Conservation (phyloP, 805 yeast genomes). For the Scheffersomyces lignosus region DNA sequence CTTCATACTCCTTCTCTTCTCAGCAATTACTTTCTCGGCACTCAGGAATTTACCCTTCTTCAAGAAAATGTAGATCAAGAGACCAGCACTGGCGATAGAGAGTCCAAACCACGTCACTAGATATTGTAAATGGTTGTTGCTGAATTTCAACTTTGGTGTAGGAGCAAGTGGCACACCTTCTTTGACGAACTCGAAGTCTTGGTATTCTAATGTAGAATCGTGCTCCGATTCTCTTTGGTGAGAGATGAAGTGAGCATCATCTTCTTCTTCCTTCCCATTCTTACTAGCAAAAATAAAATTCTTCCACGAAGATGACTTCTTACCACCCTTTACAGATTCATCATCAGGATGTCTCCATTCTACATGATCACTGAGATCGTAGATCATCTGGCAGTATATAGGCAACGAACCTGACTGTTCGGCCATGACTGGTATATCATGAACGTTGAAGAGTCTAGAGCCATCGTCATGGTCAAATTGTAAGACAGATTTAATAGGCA, state of each 20-base stretch:
- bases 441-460: slow-evolving; percentile 69
- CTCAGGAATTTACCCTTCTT: slow-evolving; percentile 30
- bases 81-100: slow-evolving; percentile 66
- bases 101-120: slow-evolving; percentile 94
- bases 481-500: slow-evolving; percentile 59
- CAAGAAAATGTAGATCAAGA: slow-evolving; percentile 45
- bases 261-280: slow-evolving; percentile 6
- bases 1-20: slow-evolving; percentile 39
- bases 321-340: slow-evolving; percentile 1
- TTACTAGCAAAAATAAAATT: slow-evolving; percentile 10
- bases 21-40: slow-evolving; percentile 42
- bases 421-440: slow-evolving; percentile 84
- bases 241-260: slow-evolving; percentile 20
- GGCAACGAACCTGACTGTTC: slow-evolving; percentile 64
- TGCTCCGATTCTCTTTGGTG: slow-evolving; percentile 13
- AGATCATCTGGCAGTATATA: slow-evolving; percentile 71
- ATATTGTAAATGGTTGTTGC: slow-evolving; percentile 90
- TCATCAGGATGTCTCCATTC: slow-evolving; percentile 35
- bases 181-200: slow-evolving; percentile 55
- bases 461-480: slow-evolving; percentile 71
- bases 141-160: slow-evolving; percentile 73
- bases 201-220: slow-evolving; percentile 39
- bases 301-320: slow-evolving; percentile 6
- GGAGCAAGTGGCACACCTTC: slow-evolving; percentile 93
- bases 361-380: slow-evolving; percentile 65